These are phyloP conservation scores for Karstenula rhodostoma DNA, from an alignment of 2,329 filamentous ascomycete species.

Conservation along the genomic window DNA sequence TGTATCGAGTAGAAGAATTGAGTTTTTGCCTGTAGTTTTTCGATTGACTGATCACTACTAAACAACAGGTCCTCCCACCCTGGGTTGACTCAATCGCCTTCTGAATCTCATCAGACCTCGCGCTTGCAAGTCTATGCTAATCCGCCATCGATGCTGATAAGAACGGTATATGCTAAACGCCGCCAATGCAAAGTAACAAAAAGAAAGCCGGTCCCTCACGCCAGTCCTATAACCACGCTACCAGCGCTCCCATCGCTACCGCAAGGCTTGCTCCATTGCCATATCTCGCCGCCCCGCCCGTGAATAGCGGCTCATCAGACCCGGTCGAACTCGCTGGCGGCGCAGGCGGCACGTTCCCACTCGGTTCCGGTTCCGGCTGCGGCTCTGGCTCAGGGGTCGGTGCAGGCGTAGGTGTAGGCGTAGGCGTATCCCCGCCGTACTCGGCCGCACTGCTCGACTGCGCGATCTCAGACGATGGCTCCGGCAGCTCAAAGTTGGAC, in stretches of 20 bases:
- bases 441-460: background rate
- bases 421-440: background rate
- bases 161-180: slow-evolving; percentile 11
- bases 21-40: slow-evolving; percentile 9
- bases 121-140: background rate
- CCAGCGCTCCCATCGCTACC: slow-evolving; percentile 6
- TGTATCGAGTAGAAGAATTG: slow-evolving; percentile 26
- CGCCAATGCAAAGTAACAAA: slow-evolving; percentile 9
- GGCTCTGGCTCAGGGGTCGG: background rate
- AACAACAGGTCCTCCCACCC: background rate
- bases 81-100: background rate
- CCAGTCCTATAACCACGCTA: background rate
- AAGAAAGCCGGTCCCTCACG: background rate
- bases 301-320: slow-evolving; percentile 10
- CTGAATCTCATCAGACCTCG: no score
- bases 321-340: slow-evolving; percentile 7
- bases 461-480: background rate
- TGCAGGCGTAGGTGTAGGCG: background rate
- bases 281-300: background rate
- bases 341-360: slow-evolving; percentile 1
- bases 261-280: slow-evolving; percentile 1
- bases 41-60: background rate
- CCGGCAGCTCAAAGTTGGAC: background rate
- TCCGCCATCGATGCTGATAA: background rate
- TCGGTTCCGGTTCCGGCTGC: background rate